These are phyloP conservation scores for Neurospora hispaniola DNA, from an alignment of 495 filamentous ascomycete genomes.

Conservation along the genomic window DNA sequence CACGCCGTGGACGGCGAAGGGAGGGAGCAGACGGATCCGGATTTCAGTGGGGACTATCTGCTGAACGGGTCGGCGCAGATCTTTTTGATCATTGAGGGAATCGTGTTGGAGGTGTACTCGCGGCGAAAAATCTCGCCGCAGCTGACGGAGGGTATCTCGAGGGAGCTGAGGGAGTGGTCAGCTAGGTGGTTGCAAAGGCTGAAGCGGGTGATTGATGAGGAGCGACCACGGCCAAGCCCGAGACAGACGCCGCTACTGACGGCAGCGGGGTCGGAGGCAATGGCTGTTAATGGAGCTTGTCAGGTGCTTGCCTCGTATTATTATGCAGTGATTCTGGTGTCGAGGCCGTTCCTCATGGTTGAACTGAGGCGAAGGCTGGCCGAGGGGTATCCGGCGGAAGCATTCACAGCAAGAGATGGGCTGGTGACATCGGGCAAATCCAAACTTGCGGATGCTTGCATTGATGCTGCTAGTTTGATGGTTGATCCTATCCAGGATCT, in stretches of 20 bases:
- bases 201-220: constrained; percentile 19
- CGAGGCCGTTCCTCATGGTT: constrained; percentile 37
- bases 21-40: constrained; percentile 16
- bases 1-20: constrained; percentile 17
- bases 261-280: neutral
- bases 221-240: neutral
- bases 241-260: constrained; percentile 1
- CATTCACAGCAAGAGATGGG: neutral
- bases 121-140: constrained; percentile 35
- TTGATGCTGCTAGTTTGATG: constrained; percentile 37
- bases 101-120: constrained; percentile 34
- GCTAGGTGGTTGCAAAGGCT: constrained; percentile 26
- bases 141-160: constrained; percentile 35
- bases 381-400: constrained; percentile 7
- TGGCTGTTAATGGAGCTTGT: constrained; percentile 26
- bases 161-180: constrained; percentile 36
- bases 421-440: constrained; percentile 20
- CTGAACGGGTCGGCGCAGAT: constrained; percentile 36
- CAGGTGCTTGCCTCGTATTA: constrained; percentile 34
- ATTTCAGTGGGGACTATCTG: constrained; percentile 1
- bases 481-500: constrained; percentile 28
- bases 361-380: constrained; percentile 31
- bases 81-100: constrained; percentile 29
- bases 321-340: constrained; percentile 37
- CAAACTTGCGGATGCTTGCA: constrained; percentile 36